Conservation (phyloP, 768 basidiomycete genomes). For the Boletus pseudopeckii region DNA sequence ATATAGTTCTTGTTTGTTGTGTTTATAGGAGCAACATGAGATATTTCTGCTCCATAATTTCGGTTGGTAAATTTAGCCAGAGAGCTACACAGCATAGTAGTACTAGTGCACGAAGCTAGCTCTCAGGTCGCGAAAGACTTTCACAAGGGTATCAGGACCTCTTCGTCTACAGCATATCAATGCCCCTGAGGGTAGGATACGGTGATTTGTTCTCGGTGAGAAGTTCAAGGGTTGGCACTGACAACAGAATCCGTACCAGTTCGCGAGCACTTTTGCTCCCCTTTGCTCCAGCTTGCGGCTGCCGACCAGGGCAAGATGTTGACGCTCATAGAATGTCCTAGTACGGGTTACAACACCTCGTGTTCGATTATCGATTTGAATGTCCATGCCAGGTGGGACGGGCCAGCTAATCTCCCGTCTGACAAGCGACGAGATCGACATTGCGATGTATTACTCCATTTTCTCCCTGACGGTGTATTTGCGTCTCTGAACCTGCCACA, state of each 20-base stretch:
- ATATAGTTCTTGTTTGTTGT: slow-evolving; percentile 13
- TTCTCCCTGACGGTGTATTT: slow-evolving; percentile 3
- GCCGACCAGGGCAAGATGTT: slow-evolving; percentile 70
- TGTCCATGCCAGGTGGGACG: slow-evolving; percentile 60
- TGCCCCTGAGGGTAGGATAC: slow-evolving; percentile 34
- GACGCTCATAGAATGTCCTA: slow-evolving; percentile 84
- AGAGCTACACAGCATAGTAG: no score
- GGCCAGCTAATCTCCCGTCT: slow-evolving; percentile 79
- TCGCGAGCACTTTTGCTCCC: slow-evolving; percentile 88
- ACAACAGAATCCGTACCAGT: slow-evolving; percentile 40
- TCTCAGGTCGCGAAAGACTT: background rate
- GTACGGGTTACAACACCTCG: slow-evolving; percentile 36
- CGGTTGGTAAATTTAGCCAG: slow-evolving; percentile 1
- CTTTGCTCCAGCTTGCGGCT: slow-evolving; percentile 80
- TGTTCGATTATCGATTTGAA: slow-evolving; percentile 22
- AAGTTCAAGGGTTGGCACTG: background rate
- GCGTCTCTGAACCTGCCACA: background rate
- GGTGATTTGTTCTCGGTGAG: slow-evolving; percentile 14
- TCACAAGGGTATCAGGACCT: background rate
- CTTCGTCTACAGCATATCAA: slow-evolving; percentile 1
- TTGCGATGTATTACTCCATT: slow-evolving; percentile 61
- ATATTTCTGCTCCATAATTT: background rate
- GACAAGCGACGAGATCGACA: slow-evolving; percentile 72
- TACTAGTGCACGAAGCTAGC: background rate
- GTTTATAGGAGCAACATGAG: background rate